Evolutionary conservation across 2,329 filamentous ascomycete genomes (phyloP).

Genomic region (Cercospora sp.): DNA sequence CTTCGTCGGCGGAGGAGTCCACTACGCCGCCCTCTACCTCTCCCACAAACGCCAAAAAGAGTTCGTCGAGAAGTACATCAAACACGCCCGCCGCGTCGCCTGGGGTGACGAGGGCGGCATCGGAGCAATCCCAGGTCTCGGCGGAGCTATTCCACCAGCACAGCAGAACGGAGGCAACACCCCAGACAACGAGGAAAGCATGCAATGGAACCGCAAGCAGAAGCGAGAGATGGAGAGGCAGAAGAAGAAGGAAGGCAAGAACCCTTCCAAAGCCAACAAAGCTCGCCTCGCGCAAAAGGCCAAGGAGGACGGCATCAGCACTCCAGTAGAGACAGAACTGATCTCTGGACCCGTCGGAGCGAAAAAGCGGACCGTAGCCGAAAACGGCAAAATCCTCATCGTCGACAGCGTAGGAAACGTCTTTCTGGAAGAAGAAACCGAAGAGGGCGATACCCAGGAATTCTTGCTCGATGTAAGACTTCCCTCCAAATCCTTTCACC

Average conservation of each 20-base stretch:
- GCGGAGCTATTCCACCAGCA: constrained; percentile 41
- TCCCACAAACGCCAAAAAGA: constrained; percentile 86
- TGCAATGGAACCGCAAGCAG: constrained; percentile 74
- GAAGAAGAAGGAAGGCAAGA: constrained; percentile 65
- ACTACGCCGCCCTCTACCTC: constrained; percentile 83
- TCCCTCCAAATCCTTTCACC: too few species aligned
- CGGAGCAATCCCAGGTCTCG: constrained; percentile 66
- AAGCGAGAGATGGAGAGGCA: constrained; percentile 87
- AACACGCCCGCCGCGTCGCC: constrained; percentile 79
- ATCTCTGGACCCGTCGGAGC: constrained; percentile 66
- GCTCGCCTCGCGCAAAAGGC: constrained; percentile 51
- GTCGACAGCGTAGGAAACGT: constrained; percentile 92
- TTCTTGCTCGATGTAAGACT: constrained; percentile 86
- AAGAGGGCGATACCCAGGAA: constrained; percentile 79
- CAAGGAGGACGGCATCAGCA: constrained; percentile 52
- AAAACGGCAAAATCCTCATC: constrained; percentile 93
- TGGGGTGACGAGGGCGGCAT: constrained; percentile 80
- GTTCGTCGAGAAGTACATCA: constrained; percentile 89
- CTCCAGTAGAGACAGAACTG: constrained; percentile 55
- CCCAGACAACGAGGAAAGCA: constrained; percentile 51
- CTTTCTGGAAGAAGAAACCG: constrained; percentile 87
- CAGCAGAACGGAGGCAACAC: constrained; percentile 40
- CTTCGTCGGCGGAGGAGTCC: constrained; percentile 76
- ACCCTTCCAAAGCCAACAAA: constrained; percentile 50
- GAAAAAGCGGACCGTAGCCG: constrained; percentile 83